Evolutionary conservation across 495 filamentous ascomycete genomes (phyloP), one percentile per base, ranked within the genome.

Genomic region (Penicillium maclennaniae): DNA sequence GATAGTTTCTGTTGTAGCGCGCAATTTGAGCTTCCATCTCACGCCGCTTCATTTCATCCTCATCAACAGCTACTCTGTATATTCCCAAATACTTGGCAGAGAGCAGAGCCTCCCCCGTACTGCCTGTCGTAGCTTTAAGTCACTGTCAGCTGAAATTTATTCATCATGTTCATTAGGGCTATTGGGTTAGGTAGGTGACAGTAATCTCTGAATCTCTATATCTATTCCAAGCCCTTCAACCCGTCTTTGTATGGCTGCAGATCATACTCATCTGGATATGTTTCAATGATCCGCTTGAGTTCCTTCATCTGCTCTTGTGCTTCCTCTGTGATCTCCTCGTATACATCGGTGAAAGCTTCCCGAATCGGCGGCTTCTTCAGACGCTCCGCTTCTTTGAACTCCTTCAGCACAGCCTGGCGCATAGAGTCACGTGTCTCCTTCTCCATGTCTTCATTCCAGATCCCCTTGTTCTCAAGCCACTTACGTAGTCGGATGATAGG

Each of bases 251-350:
- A 92, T 49, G 84, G 81, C 31, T 76, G 79, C 27, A 95, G 49
- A 66, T 97, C 90, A 71, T 99, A 99, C 74, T 99, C 93, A 9
- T 87, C 83, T 0, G 93, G 92, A 76, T 97, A 99, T 58, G 80
- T 83, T 63, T 92, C 84, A 25, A 99, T 55, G 41, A 95, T 76
- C 2, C 80, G 75, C 69, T 75, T 89, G 51, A 99, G 71, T 72
- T 89, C 82, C 57, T 74, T 73, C 80, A 92, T 89, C 75, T 99
- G 95, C 53, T 71, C 79, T 67, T 75, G 80, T 41, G 86, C 75
- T 54, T 97, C 93, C 50, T 89, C 87, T 9, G 89, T 97, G 41
- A 95, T 49, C 19, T 90, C 80, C 69, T 92, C 89, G 69, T 95
- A 97, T 6, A 97, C 81, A 68, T 91, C 93, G 55, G 83, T 79